phyloP scores from a whole-genome alignment of 1,139 yeast species.

The Diutina mesorugosa region DNA sequence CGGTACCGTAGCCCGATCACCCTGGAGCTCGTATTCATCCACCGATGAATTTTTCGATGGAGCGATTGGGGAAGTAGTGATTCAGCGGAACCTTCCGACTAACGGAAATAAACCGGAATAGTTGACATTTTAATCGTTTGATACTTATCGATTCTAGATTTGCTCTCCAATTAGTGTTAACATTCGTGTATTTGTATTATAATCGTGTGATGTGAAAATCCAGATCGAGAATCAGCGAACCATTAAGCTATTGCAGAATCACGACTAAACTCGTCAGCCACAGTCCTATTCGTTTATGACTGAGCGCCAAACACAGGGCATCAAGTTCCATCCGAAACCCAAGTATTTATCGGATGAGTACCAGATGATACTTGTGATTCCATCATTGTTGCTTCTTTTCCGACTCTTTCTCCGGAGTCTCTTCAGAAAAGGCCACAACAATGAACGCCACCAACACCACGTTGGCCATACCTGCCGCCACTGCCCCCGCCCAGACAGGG shows the following conservation, averaged over 20 bases:
- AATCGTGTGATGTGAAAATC: too few relatives aligned
- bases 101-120: background rate
- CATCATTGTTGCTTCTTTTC: background rate
- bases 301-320: too few relatives aligned
- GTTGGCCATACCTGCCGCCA: constrained; percentile 83
- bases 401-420: constrained; percentile 10
- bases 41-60: background rate
- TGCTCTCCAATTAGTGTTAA: too few relatives aligned
- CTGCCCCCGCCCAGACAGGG: constrained; percentile 74
- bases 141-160: too few relatives aligned
- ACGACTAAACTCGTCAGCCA: too few relatives aligned
- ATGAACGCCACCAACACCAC: constrained; percentile 78
- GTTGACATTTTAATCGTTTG: too few relatives aligned
- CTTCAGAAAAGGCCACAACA: constrained; percentile 78
- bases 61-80: background rate
- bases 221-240: too few relatives aligned
- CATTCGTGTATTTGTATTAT: too few relatives aligned
- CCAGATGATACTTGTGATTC: background rate
- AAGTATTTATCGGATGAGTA: background rate
- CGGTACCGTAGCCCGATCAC: background rate
- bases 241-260: too few relatives aligned
- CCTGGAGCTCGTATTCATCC: background rate
- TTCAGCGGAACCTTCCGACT: background rate
- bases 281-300: too few relatives aligned
- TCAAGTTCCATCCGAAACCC: too few relatives aligned